These are phyloP conservation scores for Sugiyamaella mastotermitis DNA, from an alignment of 805 yeast genomes.

Conservation along the genomic window DNA sequence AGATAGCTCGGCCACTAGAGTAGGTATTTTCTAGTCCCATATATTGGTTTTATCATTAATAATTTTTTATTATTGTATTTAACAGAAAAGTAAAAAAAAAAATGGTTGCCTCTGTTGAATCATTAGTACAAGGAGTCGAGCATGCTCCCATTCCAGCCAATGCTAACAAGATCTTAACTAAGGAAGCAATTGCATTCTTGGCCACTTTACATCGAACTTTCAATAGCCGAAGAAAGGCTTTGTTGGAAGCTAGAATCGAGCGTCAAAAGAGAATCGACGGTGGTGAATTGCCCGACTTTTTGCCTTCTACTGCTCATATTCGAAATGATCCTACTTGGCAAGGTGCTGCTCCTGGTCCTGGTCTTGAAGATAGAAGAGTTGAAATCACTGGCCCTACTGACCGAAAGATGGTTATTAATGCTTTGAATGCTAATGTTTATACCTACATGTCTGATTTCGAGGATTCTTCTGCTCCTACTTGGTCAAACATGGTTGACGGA, in stretches of 20 bases:
- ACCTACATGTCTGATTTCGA: constrained; percentile 73
- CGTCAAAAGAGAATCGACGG: constrained; percentile 52
- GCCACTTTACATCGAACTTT: constrained; percentile 64
- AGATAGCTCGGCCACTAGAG: too few species aligned
- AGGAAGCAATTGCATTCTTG: constrained; percentile 59
- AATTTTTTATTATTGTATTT: too few species aligned
- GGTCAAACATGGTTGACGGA: constrained; percentile 60
- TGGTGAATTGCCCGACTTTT: constrained; percentile 62
- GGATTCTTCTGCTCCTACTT: constrained; percentile 64
- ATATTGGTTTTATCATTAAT: too few species aligned
- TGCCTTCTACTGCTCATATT: constrained; percentile 57
- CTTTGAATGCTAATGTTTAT: constrained; percentile 58
- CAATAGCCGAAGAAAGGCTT: constrained; percentile 47
- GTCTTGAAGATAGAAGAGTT: constrained; percentile 60
- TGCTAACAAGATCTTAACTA: constrained; percentile 50
- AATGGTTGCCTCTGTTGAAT: constrained; percentile 19
- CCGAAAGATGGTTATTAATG: constrained; percentile 67
- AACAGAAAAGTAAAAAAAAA: too few species aligned
- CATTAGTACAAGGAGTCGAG: constrained; percentile 42
- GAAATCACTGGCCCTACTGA: constrained; percentile 73
- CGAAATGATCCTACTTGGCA: constrained; percentile 65
- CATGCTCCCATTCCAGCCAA: constrained; percentile 45
- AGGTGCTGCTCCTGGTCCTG: constrained; percentile 61
- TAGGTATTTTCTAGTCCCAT: too few species aligned
- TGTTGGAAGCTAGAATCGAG: constrained; percentile 49